Evolutionary conservation across 345 rosid species (phyloP).

Genomic region (Corymbia maculata): DNA sequence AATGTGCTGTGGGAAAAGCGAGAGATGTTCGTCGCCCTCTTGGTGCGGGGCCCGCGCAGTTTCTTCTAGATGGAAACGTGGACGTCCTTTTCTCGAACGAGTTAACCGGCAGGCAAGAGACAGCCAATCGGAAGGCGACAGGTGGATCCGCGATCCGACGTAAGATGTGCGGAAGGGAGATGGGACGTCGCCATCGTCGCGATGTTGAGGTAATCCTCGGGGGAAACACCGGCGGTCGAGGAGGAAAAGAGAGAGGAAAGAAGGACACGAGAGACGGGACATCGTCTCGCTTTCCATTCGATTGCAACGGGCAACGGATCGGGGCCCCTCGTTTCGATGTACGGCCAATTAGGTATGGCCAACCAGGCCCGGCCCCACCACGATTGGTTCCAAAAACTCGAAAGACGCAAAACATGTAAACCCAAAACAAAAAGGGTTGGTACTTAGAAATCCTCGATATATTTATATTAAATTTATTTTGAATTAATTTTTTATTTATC

Average conservation of each 20-base stretch:
- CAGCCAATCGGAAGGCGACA: background rate
- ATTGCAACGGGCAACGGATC: background rate
- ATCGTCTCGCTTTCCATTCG: background rate
- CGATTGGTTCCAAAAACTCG: background rate
- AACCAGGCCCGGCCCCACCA: background rate
- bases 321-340: background rate
- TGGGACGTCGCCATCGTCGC: background rate
- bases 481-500: too few species aligned
- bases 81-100: background rate
- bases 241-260: fast-evolving
- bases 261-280: background rate
- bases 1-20: too few species aligned
- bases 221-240: background rate
- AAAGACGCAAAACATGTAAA: background rate
- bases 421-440: too few species aligned
- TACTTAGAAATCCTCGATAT: too few species aligned
- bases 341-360: fast-evolving
- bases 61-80: background rate
- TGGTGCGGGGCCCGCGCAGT: background rate
- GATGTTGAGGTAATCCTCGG: background rate
- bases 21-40: background rate
- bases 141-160: background rate
- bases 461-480: too few species aligned
- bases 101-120: fast-evolving
- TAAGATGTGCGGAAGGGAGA: background rate